Percentiles rank a stretch among this genome's conserved stretches.
Conservation (phyloP, 1,139 yeast species). For the Candida pseudoviswanathii region DNA sequence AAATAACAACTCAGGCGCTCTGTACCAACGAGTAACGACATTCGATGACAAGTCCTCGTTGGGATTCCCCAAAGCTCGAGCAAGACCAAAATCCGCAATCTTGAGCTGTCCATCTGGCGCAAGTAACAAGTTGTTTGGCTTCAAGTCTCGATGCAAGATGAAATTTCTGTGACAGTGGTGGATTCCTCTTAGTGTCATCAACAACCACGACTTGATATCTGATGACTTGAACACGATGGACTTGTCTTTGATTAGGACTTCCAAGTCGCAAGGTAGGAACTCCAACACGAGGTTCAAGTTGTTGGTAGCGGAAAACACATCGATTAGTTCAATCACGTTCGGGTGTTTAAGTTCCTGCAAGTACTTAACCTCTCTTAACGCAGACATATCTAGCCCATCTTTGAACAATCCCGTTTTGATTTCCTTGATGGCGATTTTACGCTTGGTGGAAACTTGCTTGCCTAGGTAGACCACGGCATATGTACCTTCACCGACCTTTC, state of each 20-base stretch:
- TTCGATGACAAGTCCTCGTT: constrained; percentile 85
- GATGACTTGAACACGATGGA: constrained; percentile 77
- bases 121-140: constrained; percentile 78
- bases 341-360: constrained; percentile 81
- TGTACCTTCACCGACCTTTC: constrained; percentile 98
- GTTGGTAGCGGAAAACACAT: constrained; percentile 74
- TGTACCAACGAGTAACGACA: constrained; percentile 96
- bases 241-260: constrained; percentile 83
- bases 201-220: constrained; percentile 90
- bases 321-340: constrained; percentile 84
- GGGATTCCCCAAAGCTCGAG: constrained; percentile 77
- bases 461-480: constrained; percentile 97
- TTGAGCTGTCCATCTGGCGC: constrained; percentile 88
- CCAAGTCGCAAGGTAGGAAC: constrained; percentile 88
- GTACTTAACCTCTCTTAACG: constrained; percentile 91
- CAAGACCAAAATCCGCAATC: constrained; percentile 96
- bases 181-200: constrained; percentile 91
- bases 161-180: constrained; percentile 94
- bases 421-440: constrained; percentile 88
- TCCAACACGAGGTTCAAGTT: constrained; percentile 87
- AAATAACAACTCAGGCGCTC: constrained; percentile 90
- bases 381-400: constrained; percentile 98
- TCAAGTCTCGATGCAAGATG: constrained; percentile 86
- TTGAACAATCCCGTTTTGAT: constrained; percentile 93
- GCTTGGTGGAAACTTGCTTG: constrained; percentile 53